A percentile compares a stretch with the other conserved stretches of the same genome.
Evolutionary conservation across 2,329 filamentous ascomycete genomes (phyloP).

Genomic region (Orbilia blumenaviensis): DNA sequence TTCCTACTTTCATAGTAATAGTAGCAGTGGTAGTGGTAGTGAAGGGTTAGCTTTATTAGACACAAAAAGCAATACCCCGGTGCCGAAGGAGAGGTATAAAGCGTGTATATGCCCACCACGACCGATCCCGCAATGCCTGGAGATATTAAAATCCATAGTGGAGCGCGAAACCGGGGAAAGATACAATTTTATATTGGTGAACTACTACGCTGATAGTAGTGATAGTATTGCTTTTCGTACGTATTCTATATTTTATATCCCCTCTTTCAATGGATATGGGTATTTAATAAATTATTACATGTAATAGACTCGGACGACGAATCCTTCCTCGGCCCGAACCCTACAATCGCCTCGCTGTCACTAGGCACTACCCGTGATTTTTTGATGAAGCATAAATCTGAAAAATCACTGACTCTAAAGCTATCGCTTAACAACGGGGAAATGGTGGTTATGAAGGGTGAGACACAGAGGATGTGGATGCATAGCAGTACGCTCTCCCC

Average conservation of each 20-base stretch:
- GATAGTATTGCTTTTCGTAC: slow-evolving; percentile 70
- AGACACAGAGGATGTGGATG: slow-evolving; percentile 64
- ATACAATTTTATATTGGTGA: slow-evolving; percentile 83
- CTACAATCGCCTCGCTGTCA: slow-evolving; percentile 78
- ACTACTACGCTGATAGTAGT: slow-evolving; percentile 79
- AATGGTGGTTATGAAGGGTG: slow-evolving; percentile 58
- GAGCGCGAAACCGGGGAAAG: slow-evolving; percentile 71
- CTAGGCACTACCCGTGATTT: slow-evolving; percentile 79
- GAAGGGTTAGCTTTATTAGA: slow-evolving; percentile 63
- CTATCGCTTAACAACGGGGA: slow-evolving; percentile 57
- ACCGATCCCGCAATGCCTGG: slow-evolving; percentile 76
- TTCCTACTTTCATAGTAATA: too few relatives aligned
- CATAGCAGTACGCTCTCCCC: slow-evolving; percentile 34
- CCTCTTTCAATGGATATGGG: neutral
- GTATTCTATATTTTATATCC: neutral
- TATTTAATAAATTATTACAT: neutral
- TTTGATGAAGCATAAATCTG: slow-evolving; percentile 70
- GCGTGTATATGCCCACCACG: slow-evolving; percentile 67
- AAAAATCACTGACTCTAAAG: slow-evolving; percentile 27
- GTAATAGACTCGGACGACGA: slow-evolving; percentile 77
- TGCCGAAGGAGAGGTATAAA: slow-evolving; percentile 65
- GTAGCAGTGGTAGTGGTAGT: too few relatives aligned
- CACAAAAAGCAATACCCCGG: slow-evolving; percentile 61
- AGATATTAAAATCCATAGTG: slow-evolving; percentile 70
- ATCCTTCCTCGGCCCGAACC: slow-evolving; percentile 74